phyloP scores from a whole-genome alignment of 441 rosid species.

The Jatropha multifida region DNA sequence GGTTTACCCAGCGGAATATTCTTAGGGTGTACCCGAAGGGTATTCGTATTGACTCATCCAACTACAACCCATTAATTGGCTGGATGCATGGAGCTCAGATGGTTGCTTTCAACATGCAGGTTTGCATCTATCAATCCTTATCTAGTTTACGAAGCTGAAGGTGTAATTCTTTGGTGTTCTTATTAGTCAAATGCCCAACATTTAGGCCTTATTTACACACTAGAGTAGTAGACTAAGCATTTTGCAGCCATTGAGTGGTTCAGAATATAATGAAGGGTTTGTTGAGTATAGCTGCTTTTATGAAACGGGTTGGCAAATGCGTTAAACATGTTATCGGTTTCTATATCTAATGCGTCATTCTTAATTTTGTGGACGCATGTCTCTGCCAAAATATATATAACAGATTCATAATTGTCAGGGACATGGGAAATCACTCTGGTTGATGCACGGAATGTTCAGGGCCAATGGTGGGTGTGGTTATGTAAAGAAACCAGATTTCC shows the following conservation, averaged over 20 bases:
- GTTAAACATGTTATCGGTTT: neutral
- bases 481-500: conserved; percentile 72
- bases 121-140: conserved; percentile 18
- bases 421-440: conserved; percentile 70
- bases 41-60: conserved; percentile 76
- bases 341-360: neutral
- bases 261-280: neutral
- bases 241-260: neutral
- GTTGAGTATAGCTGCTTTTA: neutral
- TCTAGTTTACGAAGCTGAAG: neutral
- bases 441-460: conserved; percentile 90
- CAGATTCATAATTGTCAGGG: conserved; percentile 43
- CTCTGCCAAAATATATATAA: neutral
- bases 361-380: neutral
- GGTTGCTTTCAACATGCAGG: conserved; percentile 99
- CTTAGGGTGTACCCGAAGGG: conserved; percentile 91
- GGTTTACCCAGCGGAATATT: conserved; percentile 87
- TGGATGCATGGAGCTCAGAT: conserved; percentile 99
- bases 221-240: neutral
- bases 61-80: conserved; percentile 79
- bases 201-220: neutral
- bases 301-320: neutral
- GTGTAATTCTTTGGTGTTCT: neutral
- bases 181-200: neutral
- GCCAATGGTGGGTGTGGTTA: conserved; percentile 88